These are phyloP conservation scores for Phanerodontia chrysosporium DNA, from an alignment of 768 basidiomycete species.

Conservation along the genomic window DNA sequence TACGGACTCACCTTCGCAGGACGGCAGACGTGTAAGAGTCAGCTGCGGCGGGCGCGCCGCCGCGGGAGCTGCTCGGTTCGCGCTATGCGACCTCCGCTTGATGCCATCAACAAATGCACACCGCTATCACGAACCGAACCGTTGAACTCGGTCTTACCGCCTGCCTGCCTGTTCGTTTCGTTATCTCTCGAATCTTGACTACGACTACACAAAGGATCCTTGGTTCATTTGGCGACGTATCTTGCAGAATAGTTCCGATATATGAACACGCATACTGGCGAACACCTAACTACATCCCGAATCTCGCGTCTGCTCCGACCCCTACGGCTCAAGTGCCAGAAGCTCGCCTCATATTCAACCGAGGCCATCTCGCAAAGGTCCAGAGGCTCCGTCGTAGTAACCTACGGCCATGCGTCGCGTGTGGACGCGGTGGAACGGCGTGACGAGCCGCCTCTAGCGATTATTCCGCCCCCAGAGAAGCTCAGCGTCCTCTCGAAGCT, in stretches of 20 bases:
- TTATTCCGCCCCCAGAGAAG: conserved; percentile 36
- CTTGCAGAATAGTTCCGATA: neutral
- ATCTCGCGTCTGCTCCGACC: conserved; percentile 13
- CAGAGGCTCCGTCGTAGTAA: neutral
- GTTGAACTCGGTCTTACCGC: neutral
- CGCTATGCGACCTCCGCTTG: neutral
- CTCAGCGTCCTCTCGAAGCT: conserved; percentile 30
- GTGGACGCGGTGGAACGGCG: neutral
- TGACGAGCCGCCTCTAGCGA: conserved; percentile 23
- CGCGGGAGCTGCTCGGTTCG: no score
- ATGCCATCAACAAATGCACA: neutral
- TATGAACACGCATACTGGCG: conserved; percentile 4
- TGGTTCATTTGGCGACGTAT: neutral
- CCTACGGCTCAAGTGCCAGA: conserved; percentile 10
- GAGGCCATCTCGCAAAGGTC: neutral
- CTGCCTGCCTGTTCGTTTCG: neutral
- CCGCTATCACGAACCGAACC: neutral
- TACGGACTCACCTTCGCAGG: no score
- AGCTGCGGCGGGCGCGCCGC: no score
- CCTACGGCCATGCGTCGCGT: conserved; percentile 4
- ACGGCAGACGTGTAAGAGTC: no score
- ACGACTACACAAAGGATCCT: neutral
- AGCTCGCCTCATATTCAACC: conserved; percentile 6
- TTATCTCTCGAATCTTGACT: neutral
- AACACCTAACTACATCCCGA: conserved; percentile 13